Percentiles rank a stretch among this genome's conserved stretches.
Evolutionary conservation across 192 early-diverging fungal genomes (phyloP).

Genomic region (Backusella parvicylindrica): DNA sequence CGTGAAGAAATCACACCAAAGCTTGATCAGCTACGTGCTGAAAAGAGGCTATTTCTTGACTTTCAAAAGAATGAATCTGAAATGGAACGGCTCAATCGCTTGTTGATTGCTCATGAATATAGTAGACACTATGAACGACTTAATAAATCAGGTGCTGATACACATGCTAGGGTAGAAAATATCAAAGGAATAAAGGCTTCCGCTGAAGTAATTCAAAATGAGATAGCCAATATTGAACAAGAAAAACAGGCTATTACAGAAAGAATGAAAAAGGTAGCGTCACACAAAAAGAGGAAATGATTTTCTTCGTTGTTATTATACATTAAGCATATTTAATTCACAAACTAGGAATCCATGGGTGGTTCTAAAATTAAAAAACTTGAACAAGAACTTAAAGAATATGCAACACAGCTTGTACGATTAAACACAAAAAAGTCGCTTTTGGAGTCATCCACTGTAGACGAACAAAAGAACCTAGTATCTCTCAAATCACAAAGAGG

Average conservation of each 20-base stretch:
- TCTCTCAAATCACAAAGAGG: constrained; percentile 32
- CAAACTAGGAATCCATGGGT: constrained; percentile 49
- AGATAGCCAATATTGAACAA: constrained; percentile 62
- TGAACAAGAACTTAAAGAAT: constrained; percentile 70
- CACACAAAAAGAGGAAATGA: background rate
- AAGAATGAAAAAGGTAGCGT: constrained; percentile 32
- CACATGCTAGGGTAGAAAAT: constrained; percentile 28
- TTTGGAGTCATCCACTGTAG: constrained; percentile 68
- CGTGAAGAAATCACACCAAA: constrained; percentile 90
- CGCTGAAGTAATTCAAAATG: constrained; percentile 54
- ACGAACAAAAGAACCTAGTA: constrained; percentile 61
- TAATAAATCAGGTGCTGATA: constrained; percentile 34
- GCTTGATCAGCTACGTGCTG: constrained; percentile 81
- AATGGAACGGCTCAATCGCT: constrained; percentile 75
- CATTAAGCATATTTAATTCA: constrained; percentile 22
- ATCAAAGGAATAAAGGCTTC: constrained; percentile 29
- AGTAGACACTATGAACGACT: constrained; percentile 56
- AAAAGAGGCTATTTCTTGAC: constrained; percentile 88
- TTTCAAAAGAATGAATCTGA: constrained; percentile 92
- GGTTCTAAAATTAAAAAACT: constrained; percentile 66
- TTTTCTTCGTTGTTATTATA: background rate
- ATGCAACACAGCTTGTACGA: constrained; percentile 76
- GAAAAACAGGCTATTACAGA: constrained; percentile 49
- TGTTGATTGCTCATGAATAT: constrained; percentile 86
- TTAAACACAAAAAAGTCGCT: constrained; percentile 83